phyloP scores from a whole-genome alignment of 2,329 filamentous ascomycete species.

The Fusarium aywerte region DNA sequence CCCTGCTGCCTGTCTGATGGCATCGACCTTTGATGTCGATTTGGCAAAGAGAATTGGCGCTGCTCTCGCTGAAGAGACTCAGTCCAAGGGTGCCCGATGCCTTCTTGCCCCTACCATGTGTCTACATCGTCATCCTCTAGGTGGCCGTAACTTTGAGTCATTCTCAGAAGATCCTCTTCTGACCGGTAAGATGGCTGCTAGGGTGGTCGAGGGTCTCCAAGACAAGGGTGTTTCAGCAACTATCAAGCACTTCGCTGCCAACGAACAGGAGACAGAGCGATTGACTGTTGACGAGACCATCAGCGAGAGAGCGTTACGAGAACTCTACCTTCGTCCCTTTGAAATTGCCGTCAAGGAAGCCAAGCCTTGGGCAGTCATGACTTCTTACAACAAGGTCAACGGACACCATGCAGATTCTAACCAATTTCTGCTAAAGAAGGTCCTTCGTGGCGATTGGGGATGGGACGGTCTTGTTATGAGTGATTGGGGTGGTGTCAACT shows the following conservation, averaged over 20 bases:
- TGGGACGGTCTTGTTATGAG: constrained; percentile 52
- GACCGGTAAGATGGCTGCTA: constrained; percentile 45
- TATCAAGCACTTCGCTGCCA: constrained; percentile 59
- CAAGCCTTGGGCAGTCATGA: constrained; percentile 54
- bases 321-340: constrained; percentile 53
- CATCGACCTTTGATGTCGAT: constrained; percentile 71
- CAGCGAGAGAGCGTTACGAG: constrained; percentile 42
- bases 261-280: constrained; percentile 51
- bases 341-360: constrained; percentile 55
- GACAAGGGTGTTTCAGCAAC: constrained; percentile 54
- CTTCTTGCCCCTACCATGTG: constrained; percentile 57
- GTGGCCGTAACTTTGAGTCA: constrained; percentile 46
- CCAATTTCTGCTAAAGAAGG: constrained; percentile 45
- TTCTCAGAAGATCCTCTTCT: constrained; percentile 45
- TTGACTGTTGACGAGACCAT: constrained; percentile 46
- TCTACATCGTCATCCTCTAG: constrained; percentile 44
- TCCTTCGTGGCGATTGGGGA: constrained; percentile 59
- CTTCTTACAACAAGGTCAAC: constrained; percentile 54
- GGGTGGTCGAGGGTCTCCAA: constrained; percentile 54
- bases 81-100: constrained; percentile 75
- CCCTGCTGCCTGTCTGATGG: constrained; percentile 55
- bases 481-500: constrained; percentile 55
- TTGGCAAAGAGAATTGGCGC: constrained; percentile 68
- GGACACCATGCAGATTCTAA: constrained; percentile 51
- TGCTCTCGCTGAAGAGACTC: constrained; percentile 65